Evolutionary conservation across 768 basidiomycete species (phyloP), one percentile per base, ranked within the genome.

Genomic region (Tulasnella sp.): DNA sequence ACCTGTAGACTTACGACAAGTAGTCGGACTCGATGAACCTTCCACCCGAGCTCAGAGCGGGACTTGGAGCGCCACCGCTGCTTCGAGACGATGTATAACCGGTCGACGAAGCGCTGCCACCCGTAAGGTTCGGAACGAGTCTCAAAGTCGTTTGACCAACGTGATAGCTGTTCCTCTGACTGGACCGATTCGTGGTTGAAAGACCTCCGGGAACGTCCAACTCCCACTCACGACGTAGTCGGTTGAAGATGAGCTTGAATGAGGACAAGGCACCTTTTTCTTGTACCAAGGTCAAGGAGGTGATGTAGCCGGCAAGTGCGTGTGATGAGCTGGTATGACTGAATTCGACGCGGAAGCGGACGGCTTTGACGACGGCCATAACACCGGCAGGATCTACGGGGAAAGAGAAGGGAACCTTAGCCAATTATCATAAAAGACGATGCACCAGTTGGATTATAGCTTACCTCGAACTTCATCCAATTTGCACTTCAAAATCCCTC

Each of bases 231-330:
- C 86, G 84, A 77, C 87, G 85, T 75, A 97, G 82, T 54, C 89
- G 86, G 77, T 86, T 88, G 81, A 88, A 93, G 37, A 94, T 85
- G 71, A 88, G 86, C 82, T 90, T 92, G 85, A 97, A 94, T 37
- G 88, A 90, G 31, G 93, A 93, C 58, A 89, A 85, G 22, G 95
- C 91, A 4, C 97, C 97, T 82, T 91, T 95, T 85, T 97, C 96
- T 79, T 93, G 91, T 17, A 93, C 86, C 71, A 97, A 81, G 22
- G 87, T 85, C 79, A 97, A 82, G 45, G 86, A 85, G 15, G 91
- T 88, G 77, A 86, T 84, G 83, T 86, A 90, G 78, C 84, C 88
- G 67, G 83, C 86, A 0, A 81, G 80, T 78, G 79, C 77, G 69
- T 81, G 80, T 39, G 78, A 74, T 31, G 79, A 87, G 86, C 67